These are phyloP conservation scores for Phytophthora idaei DNA, from an alignment of 352 stramenopile genomes.

Conservation along the genomic window DNA sequence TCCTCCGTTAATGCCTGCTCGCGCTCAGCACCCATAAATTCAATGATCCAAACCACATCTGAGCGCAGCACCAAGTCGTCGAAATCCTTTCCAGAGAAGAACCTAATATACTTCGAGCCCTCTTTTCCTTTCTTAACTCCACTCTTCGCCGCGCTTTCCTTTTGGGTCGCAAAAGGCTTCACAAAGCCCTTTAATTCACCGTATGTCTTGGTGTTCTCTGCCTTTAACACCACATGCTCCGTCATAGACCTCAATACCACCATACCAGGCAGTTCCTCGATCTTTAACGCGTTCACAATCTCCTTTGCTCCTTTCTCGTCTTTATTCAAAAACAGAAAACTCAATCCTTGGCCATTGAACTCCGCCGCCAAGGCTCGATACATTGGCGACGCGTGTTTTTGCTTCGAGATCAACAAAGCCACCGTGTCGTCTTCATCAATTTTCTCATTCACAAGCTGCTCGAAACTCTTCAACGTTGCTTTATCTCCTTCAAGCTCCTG, in stretches of 20 bases:
- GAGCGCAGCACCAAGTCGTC: slow-evolving; percentile 55
- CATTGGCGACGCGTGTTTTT: slow-evolving; percentile 60
- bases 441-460: slow-evolving; percentile 33
- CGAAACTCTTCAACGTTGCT: slow-evolving; percentile 27
- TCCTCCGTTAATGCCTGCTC: slow-evolving; percentile 41
- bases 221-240: slow-evolving; percentile 33
- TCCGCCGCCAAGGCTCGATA: slow-evolving; percentile 68
- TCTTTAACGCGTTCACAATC: slow-evolving; percentile 36
- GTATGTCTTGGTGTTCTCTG: slow-evolving; percentile 62
- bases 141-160: slow-evolving; percentile 13
- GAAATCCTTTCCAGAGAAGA: slow-evolving; percentile 55
- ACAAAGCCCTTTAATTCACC: slow-evolving; percentile 61
- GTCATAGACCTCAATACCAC: slow-evolving; percentile 50
- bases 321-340: slow-evolving; percentile 59
- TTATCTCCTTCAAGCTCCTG: slow-evolving; percentile 31
- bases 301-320: slow-evolving; percentile 39
- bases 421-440: slow-evolving; percentile 25
- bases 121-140: slow-evolving; percentile 23
- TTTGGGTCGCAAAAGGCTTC: slow-evolving; percentile 43
- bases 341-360: slow-evolving; percentile 50
- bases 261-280: slow-evolving; percentile 53
- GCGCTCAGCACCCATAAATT: slow-evolving; percentile 51
- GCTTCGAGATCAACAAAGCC: slow-evolving; percentile 68
- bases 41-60: slow-evolving; percentile 69
- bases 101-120: slow-evolving; percentile 32